Evolutionary conservation across 1,284 basidiomycete species (phyloP), one percentile per base, ranked within the genome.

Genomic region (Papiliotrema laurentii): DNA sequence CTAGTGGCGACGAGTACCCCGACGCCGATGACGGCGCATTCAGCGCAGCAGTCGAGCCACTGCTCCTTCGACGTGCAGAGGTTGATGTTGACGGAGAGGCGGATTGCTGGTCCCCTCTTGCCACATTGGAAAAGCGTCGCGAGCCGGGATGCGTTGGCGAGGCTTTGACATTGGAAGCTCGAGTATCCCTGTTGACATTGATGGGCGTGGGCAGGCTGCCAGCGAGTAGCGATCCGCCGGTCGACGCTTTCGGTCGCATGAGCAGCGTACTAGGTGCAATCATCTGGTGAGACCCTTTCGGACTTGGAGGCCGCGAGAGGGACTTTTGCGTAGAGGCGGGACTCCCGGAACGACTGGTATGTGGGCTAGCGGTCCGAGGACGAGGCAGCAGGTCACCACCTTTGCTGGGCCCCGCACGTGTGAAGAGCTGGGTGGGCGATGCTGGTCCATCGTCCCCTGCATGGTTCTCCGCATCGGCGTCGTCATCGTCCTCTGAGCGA

Each of bases 401-500:
- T 19, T 49, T 35, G 26, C 43, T 53, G 3, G 60, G 64, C n/a
- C 61, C 64, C n/a, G 59, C 60, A 21, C 54, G 54, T 5, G 56
- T 50, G 18, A 37, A 34, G 38, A 47, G 45, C 35, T 30, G 34
- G 33, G 48, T 18, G 2, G 43, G 50, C 19, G 41, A 59, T 10
- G 16, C 42, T 11, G n/a, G 25, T 22, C 47, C 37, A 18, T 16
- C 14, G 24, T 30, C 42, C 28, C 48, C 35, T 25, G 45, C 45
- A 5, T 7, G 19, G 4, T 28, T 37, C 31, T 22, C 11, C 19
- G 36, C 35, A 7, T n/a, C 19, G 9, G 24, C 44, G 18, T 50
- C 49, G 9, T 49, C 45, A 25, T 66, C 66, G 40, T 59, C 59
- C 19, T 66, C 65, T 1, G 65, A 64, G n/a, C 64, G 60, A 0